Base-by-base conservation (phyloP, 352 stramenopile species). In the Nothophytophthora sp. region DNA sequence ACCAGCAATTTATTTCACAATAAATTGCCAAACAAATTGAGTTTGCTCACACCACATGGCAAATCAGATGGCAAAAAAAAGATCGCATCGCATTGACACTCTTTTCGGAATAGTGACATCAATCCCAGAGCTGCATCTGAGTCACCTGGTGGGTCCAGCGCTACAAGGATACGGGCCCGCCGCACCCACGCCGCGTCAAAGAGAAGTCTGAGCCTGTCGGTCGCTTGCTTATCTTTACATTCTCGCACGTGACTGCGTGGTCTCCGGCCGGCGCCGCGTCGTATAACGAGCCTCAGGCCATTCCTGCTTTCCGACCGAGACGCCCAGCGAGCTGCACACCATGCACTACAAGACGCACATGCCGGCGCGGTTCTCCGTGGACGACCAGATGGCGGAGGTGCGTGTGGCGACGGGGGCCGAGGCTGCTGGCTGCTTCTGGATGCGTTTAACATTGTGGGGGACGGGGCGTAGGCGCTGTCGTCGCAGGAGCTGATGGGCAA, bases 341-440 rank as follows among this genome's bases (percentile, higher is more conserved):
- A 92, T 92, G 77, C 83, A 95, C 58, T 95, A 95, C 67, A 90
- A 90, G 64, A 95, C 84, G 33, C 84, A 95, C 66, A 79, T 86
- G 62, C 84, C 84, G 15, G 78, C 78, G 55, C 81, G 84, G 41
- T 88, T 92, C 55, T 95, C 84, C 37, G 80, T 91, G 30, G 84
- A 95, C 35, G 84, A 95, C 59, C 84, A 95, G 65, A 95, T 95
- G 84, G 72, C 81, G 28, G 84, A 95, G 69, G 83, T 92, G 44
- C 22, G 62, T 18, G 39, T 10, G 12, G 23, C 20, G 15, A 19
- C 20, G 34, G 23, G 13, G 25, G 28, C 18, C 6, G 2, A 1
- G 6, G 45, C n/a, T n/a, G n/a, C n/a, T n/a, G n/a, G 29, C 13
- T 13, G 29, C 3, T 35, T 35, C 10, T 15, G 29, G 13, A 15